Evolutionary conservation across 2,329 filamentous ascomycete genomes (phyloP).

Genomic region (Beauveria sp.): DNA sequence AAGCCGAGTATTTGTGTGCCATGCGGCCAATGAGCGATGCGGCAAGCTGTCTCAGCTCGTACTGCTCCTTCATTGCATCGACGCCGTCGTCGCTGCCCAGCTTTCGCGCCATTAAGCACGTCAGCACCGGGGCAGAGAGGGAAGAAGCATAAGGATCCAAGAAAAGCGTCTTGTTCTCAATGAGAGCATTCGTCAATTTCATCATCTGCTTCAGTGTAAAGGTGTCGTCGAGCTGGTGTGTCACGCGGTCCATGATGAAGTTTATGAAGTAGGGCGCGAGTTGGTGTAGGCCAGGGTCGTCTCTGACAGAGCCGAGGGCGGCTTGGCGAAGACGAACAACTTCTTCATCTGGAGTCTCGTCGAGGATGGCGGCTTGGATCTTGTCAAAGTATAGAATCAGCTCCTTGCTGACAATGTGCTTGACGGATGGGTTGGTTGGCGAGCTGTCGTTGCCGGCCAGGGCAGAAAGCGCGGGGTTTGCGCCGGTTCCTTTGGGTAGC

Average conservation of each 20-base stretch:
- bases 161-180: constrained; percentile 76
- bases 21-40: constrained; percentile 76
- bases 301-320: constrained; percentile 74
- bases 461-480: constrained; percentile 72
- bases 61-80: constrained; percentile 55
- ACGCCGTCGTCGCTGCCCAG: constrained; percentile 54
- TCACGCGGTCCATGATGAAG: constrained; percentile 93
- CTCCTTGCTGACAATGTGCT: constrained; percentile 93
- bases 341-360: constrained; percentile 78
- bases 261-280: constrained; percentile 94
- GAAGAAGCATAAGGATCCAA: constrained; percentile 52
- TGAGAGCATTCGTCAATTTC: constrained; percentile 76
- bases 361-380: constrained; percentile 79
- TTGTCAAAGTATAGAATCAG: constrained; percentile 96
- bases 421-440: constrained; percentile 81
- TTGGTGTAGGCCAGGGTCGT: constrained; percentile 90
- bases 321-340: constrained; percentile 67
- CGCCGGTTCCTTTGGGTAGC: constrained; percentile 80
- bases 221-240: constrained; percentile 82
- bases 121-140: constrained; percentile 80
- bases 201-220: constrained; percentile 90
- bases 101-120: constrained; percentile 74
- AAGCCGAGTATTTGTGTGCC: constrained; percentile 70
- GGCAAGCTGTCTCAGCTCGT: constrained; percentile 75
- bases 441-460: constrained; percentile 80